Evolutionary conservation across 495 filamentous ascomycete species (phyloP), one percentile per base, ranked within the genome.

Genomic region (Neurospora hispaniola): DNA sequence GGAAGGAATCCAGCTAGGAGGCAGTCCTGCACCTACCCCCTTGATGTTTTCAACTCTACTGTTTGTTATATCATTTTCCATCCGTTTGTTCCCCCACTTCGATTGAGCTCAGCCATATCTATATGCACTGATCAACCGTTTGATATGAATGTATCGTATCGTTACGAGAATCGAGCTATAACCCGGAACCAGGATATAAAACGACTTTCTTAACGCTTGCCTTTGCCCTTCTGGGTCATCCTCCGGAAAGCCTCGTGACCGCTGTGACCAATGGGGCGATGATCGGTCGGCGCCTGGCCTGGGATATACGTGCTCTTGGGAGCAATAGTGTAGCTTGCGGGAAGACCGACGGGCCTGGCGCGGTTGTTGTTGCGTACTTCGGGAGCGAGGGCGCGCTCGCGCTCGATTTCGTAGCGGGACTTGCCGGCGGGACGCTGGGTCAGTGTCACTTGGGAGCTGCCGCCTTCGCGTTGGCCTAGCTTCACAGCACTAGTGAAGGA

Each of bases 191-290:
- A 66, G 7, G 54, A 66, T 66, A 38, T 18, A 8, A 18, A 4
- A 4, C 14, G 12, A 18, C 18, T 9, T 84, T 83, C 69, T 48
- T 68, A 78, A 31, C 77, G 77, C 80, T 88, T 89, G 77, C 82
- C 85, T 78, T 86, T 88, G 79, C 91, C 88, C 81, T 90, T 91
- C 76, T 88, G 88, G 75, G 90, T 92, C 88, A 96, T 92, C 82
- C 87, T 90, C 76, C 91, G 87, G 85, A 96, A 95, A 31, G 92
- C 91, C 76, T 94, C 92, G 79, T 92, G 87, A 70, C 92, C 92
- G 73, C 88, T 88, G 48, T 90, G 86, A 40, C 93, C 93, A 77
- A 93, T 83, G 6, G 91, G 91, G 75, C 89, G 87, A 62, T 80
- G 78, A 48, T 84, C 79, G 12, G 80, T 72, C 2, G 76, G 77